phyloP scores from a whole-genome alignment of 2,329 filamentous ascomycete species.

The Stachybotrys elegans region DNA sequence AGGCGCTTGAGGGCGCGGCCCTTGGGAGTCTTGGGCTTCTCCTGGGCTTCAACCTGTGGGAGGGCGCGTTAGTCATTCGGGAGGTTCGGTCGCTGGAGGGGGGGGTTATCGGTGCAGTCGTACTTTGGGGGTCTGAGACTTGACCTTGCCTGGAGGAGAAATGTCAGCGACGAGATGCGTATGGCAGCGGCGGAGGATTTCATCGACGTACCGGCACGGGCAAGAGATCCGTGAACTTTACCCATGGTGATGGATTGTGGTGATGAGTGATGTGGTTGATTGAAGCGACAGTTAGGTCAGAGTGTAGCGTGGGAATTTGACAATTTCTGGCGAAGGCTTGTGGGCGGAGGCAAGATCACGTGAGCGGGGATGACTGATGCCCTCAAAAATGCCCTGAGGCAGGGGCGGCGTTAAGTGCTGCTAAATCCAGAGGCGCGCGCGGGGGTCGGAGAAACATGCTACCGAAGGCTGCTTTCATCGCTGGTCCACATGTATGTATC shows the following conservation, averaged over 20 bases:
- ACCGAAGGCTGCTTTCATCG: too few species aligned
- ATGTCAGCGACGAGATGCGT: slow-evolving; percentile 33
- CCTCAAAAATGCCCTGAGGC: too few species aligned
- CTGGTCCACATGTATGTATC: too few species aligned
- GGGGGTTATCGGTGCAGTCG: slow-evolving; percentile 28
- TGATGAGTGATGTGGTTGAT: slow-evolving; percentile 32
- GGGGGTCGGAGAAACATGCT: slow-evolving; percentile 11
- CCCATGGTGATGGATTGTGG: slow-evolving; percentile 61
- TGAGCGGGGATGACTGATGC: slow-evolving; percentile 25
- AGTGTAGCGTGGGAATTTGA: slow-evolving; percentile 32
- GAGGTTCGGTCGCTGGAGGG: slow-evolving; percentile 12
- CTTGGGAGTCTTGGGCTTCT: slow-evolving; percentile 97
- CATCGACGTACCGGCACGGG: slow-evolving; percentile 61
- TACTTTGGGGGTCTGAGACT: slow-evolving; percentile 92
- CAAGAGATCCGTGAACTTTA: slow-evolving; percentile 91
- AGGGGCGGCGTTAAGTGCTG: too few species aligned
- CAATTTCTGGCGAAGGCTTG: slow-evolving; percentile 22
- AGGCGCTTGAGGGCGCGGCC: slow-evolving; percentile 96
- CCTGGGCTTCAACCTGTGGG: slow-evolving; percentile 73
- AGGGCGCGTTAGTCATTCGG: slow-evolving; percentile 25
- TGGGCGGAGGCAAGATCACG: slow-evolving; percentile 31
- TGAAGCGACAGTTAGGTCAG: slow-evolving; percentile 17
- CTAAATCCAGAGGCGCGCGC: too few species aligned
- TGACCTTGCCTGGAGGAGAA: slow-evolving; percentile 83
- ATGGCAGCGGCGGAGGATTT: slow-evolving; percentile 6